phyloP scores from a whole-genome alignment of 495 filamentous ascomycete species.

The Tuber aestivum region DNA sequence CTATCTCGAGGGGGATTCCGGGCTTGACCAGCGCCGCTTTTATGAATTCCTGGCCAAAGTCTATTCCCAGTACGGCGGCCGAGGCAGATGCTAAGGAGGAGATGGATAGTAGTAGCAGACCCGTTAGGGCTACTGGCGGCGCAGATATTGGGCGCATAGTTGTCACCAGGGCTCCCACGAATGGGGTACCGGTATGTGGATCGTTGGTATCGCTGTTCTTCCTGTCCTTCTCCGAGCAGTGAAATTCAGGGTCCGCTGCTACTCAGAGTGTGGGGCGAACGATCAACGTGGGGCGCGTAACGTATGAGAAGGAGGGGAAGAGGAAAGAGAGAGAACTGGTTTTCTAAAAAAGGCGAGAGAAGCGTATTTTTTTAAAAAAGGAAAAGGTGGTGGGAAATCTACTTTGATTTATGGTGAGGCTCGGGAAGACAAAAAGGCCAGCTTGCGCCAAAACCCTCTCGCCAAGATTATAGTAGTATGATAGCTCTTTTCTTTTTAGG shows the following conservation, averaged over 20 bases:
- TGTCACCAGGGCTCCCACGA: slow-evolving; percentile 26
- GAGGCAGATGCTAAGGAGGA: slow-evolving; percentile 55
- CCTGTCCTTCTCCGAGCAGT: neutral
- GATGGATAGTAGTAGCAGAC: slow-evolving; percentile 53
- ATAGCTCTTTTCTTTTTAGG: neutral
- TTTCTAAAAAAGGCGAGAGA: slow-evolving; percentile 3
- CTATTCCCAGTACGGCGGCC: slow-evolving; percentile 79
- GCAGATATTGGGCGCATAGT: slow-evolving; percentile 32
- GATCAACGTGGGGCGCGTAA: neutral
- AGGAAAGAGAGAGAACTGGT: neutral
- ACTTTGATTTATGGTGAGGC: slow-evolving; percentile 35
- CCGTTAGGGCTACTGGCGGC: slow-evolving; percentile 30
- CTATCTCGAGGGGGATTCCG: slow-evolving; percentile 95
- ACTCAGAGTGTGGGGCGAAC: neutral
- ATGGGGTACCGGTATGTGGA: slow-evolving; percentile 14
- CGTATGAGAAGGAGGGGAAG: neutral
- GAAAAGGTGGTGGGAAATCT: slow-evolving; percentile 6
- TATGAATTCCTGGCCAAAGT: slow-evolving; percentile 94
- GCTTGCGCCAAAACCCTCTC: slow-evolving; percentile 36
- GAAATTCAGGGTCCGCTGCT: neutral
- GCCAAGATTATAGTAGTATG: neutral
- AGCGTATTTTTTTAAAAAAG: slow-evolving; percentile 11
- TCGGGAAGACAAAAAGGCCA: slow-evolving; percentile 38
- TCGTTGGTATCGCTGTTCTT: slow-evolving; percentile 7
- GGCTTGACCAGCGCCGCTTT: slow-evolving; percentile 96